Conservation (phyloP, 139 green algal genomes). For the Helicosporidium sp. region DNA sequence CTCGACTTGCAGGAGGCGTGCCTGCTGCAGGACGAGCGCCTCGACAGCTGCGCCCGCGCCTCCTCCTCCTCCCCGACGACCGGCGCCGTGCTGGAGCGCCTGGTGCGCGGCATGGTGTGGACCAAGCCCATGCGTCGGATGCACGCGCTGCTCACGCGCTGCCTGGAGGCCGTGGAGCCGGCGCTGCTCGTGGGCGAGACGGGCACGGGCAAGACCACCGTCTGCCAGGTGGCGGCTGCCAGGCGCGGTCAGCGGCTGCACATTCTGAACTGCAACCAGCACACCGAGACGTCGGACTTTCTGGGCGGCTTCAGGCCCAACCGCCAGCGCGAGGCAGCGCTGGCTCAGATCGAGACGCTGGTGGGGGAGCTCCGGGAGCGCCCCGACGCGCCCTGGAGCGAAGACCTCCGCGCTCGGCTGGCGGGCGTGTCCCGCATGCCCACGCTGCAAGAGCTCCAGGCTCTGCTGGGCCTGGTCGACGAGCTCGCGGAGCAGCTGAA, state of each 20-base stretch:
- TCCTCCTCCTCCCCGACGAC: too few species aligned
- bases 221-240: constrained; percentile 78
- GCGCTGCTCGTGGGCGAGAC: constrained; percentile 92
- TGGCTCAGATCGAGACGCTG: too few species aligned
- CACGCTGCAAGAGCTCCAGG: too few species aligned
- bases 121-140: constrained; percentile 76
- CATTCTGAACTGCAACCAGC: constrained; percentile 97
- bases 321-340: too few species aligned
- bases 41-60: too few species aligned
- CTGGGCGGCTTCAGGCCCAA: constrained; percentile 77
- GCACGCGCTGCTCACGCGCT: constrained; percentile 24
- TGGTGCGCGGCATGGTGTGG: constrained; percentile 62
- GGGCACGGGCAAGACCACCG: constrained; percentile 90
- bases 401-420: too few species aligned
- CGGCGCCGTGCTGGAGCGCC: not conserved
- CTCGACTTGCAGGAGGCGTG: constrained; percentile 12
- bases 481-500: too few species aligned
- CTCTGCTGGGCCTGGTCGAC: too few species aligned
- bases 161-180: constrained; percentile 61
- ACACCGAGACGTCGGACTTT: constrained; percentile 95
- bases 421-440: too few species aligned
- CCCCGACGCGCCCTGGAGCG: too few species aligned
- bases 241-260: constrained; percentile 58
- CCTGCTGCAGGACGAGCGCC: too few species aligned
- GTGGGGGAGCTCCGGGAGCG: too few species aligned